Evolutionary conservation across 257 asterid species (phyloP), one percentile per base, ranked within the genome.

Genomic region (Nicotiana knightiana): DNA sequence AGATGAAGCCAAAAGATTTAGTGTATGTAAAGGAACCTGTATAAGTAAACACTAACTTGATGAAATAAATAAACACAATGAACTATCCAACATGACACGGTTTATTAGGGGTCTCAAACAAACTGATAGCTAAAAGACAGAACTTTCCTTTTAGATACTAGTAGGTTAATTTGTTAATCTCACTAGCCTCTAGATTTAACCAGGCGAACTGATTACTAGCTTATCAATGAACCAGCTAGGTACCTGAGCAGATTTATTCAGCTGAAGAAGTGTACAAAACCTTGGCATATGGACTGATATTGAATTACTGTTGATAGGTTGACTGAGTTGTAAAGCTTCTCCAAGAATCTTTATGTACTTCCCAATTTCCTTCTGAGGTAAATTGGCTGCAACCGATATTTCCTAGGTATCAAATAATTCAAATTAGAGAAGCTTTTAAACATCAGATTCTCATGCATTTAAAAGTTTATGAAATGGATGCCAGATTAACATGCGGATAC

Each of bases 161-260:
- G 62, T 83, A 17, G 13, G 81, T 79, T 26, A 43, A 54, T 71
- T 80, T 73, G 81, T 68, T 54, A 37, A 77, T 77, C 77, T 16
- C 54, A 67, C 39, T 58, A 15, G 71, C 80, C 8, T 70, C 64
- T 64, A 54, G 55, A 77, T 51, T 35, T 16, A 81, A 77, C 39
- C 24, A 73, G 81, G 64, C 37, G 12, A 46, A 71, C 78, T 46
- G 61, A 46, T 24, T 46, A 46, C 39, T 21, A 71, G 51, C 21
- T 71, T 66, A 17, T n/a, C 37, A 77, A 46, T 33, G 67, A 48
- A 24, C 39, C 13, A 3, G 71, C 9, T 21, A 86, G 84, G 71
- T 89, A 96, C 99, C 98, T 96, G 99, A 67, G 99, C 99, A 85
- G 99, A 96, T 91, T 94, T 96, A 91, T 96, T 96, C 88, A 96